Evolutionary conservation across 768 basidiomycete species (phyloP).

Genomic region (Mycena olivaceomarginata): DNA sequence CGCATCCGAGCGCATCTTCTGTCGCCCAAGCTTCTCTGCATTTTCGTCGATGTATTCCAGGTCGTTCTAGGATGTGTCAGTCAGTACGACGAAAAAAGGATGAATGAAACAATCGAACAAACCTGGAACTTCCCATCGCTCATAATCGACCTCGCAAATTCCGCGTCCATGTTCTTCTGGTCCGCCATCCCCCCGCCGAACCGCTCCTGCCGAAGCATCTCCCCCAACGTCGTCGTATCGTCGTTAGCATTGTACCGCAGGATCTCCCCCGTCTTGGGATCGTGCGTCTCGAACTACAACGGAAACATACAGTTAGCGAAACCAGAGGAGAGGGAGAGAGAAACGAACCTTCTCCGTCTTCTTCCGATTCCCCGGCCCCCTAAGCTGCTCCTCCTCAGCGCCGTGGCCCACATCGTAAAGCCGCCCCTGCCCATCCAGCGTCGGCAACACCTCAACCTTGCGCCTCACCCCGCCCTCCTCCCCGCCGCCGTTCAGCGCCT

Average conservation of each 20-base stretch:
- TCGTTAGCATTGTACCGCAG: conserved; percentile 94
- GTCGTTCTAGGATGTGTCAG: conserved; percentile 72
- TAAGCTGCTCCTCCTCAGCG: conserved; percentile 70
- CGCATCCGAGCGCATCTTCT: conserved; percentile 97
- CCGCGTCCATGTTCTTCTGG: conserved; percentile 93
- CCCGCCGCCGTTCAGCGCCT: conserved; percentile 63
- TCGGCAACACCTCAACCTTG: conserved; percentile 91
- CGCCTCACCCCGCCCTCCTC: conserved; percentile 68
- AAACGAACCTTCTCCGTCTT: conserved; percentile 87
- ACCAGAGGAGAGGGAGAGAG: neutral
- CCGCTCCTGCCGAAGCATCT: conserved; percentile 94
- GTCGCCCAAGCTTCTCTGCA: conserved; percentile 92
- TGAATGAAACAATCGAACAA: conserved; percentile 39
- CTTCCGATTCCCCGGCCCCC: conserved; percentile 81
- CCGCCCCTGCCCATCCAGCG: conserved; percentile 87
- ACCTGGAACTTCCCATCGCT: conserved; percentile 93
- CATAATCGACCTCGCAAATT: conserved; percentile 92
- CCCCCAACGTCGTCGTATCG: conserved; percentile 89
- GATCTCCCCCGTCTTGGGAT: conserved; percentile 92
- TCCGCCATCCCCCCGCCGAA: conserved; percentile 93
- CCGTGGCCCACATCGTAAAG: conserved; percentile 94
- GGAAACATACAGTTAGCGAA: conserved; percentile 7
- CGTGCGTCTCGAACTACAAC: conserved; percentile 88
- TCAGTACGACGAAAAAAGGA: neutral
- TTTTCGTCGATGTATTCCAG: conserved; percentile 98